These are phyloP conservation scores for Sungouiozyma intestinalis DNA, from an alignment of 805 yeast genomes.

Conservation along the genomic window DNA sequence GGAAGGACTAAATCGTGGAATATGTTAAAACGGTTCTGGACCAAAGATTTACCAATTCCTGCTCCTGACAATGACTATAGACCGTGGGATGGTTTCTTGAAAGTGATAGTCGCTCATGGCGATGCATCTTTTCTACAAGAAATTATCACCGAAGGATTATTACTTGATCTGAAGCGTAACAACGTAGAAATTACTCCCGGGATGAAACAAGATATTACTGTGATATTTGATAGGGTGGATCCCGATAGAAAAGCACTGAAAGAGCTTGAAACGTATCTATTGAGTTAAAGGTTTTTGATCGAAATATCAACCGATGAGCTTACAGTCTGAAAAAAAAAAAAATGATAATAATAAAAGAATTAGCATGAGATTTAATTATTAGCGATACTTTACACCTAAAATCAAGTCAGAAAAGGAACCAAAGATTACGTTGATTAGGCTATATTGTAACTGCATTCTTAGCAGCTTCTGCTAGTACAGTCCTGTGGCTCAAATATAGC, in stretches of 20 bases:
- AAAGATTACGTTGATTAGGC: too few species aligned
- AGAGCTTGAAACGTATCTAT: background rate
- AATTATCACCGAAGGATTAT: conserved; percentile 15
- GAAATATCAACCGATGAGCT: too few species aligned
- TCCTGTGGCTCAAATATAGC: too few species aligned
- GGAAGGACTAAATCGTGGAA: conserved; percentile 16
- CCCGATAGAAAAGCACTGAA: background rate
- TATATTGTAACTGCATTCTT: too few species aligned
- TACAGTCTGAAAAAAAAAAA: too few species aligned
- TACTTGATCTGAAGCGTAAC: conserved; percentile 19
- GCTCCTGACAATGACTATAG: conserved; percentile 13
- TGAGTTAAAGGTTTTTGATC: too few species aligned
- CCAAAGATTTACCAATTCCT: conserved; percentile 5
- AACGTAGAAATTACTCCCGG: conserved; percentile 13
- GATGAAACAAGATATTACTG: conserved; percentile 8
- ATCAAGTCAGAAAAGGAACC: too few species aligned
- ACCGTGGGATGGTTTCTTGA: conserved; percentile 20
- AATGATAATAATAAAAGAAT: too few species aligned
- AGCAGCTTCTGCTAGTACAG: too few species aligned
- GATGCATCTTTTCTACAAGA: conserved; percentile 10
- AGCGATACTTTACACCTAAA: too few species aligned
- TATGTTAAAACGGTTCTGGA: conserved; percentile 20
- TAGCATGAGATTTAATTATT: too few species aligned
- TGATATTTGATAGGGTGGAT: conserved; percentile 8
- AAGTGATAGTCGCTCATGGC: conserved; percentile 10